Evolutionary conservation across 495 filamentous ascomycete genomes (phyloP).

Genomic region (Aspergillus indologenus): DNA sequence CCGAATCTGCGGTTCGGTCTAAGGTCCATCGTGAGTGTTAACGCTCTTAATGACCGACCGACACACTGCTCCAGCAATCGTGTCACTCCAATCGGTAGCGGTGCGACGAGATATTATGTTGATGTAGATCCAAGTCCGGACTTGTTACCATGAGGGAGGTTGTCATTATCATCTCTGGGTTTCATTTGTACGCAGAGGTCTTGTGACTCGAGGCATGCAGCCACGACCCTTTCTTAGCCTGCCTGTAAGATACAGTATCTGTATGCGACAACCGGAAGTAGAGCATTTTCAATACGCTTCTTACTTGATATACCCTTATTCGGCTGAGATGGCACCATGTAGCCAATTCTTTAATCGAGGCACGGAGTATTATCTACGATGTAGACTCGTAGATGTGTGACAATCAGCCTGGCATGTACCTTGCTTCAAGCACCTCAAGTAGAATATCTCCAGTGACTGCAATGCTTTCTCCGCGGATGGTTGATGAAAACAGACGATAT

Average conservation of each 20-base stretch:
- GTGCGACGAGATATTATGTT: slow-evolving; percentile 2
- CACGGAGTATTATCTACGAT: too few species aligned
- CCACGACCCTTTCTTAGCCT: not conserved
- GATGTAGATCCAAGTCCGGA: slow-evolving; percentile 13
- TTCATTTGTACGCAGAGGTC: not conserved
- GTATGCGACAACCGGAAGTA: not conserved
- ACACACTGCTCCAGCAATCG: not conserved
- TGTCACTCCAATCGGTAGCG: not conserved
- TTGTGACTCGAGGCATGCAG: not conserved
- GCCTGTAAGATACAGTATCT: not conserved
- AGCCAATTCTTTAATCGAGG: not conserved
- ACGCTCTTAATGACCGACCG: slow-evolving; percentile 5
- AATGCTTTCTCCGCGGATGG: too few species aligned
- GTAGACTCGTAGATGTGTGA: too few species aligned
- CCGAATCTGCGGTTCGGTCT: slow-evolving; percentile 17
- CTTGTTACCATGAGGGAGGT: not conserved
- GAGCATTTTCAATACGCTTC: not conserved
- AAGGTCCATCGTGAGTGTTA: slow-evolving; percentile 21
- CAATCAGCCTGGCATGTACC: too few species aligned
- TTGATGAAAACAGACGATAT: too few species aligned
- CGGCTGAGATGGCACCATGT: not conserved
- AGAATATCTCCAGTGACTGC: too few species aligned
- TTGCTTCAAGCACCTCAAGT: too few species aligned
- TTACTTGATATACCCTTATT: not conserved
- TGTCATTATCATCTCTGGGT: not conserved